Evolutionary conservation across 768 basidiomycete genomes (phyloP).

Genomic region (Psilocybe sp.): DNA sequence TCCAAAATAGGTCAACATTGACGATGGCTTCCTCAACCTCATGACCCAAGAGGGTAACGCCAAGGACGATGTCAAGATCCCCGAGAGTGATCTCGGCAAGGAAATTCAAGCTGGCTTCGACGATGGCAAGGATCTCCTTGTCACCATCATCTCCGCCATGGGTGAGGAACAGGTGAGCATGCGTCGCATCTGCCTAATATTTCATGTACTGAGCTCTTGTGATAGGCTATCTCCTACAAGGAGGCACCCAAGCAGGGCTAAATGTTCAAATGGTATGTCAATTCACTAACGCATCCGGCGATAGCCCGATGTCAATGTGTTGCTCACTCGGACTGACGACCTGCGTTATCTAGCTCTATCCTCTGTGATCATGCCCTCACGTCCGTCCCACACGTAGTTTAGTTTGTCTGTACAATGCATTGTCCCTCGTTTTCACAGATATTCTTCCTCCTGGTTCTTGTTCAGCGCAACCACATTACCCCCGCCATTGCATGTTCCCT

Average conservation of each 20-base stretch:
- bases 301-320: slow-evolving; percentile 35
- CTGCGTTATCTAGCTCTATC: neutral
- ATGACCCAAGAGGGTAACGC: slow-evolving; percentile 75
- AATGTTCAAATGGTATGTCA: slow-evolving; percentile 20
- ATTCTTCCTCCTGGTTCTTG: slow-evolving; percentile 5
- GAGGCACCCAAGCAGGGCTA: slow-evolving; percentile 73
- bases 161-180: slow-evolving; percentile 74
- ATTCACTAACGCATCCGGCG: slow-evolving; percentile 17
- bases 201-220: slow-evolving; percentile 5
- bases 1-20: slow-evolving; percentile 72
- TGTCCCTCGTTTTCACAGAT: slow-evolving; percentile 9
- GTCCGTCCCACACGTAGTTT: slow-evolving; percentile 6
- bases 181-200: neutral
- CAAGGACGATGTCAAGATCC: slow-evolving; percentile 95
- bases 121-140: slow-evolving; percentile 80
- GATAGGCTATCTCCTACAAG: slow-evolving; percentile 79
- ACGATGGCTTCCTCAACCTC: slow-evolving; percentile 94
- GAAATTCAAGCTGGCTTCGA: slow-evolving; percentile 74
- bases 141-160: slow-evolving; percentile 90
- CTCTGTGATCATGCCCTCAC: slow-evolving; percentile 5
- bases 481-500: slow-evolving; percentile 9
- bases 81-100: slow-evolving; percentile 78
- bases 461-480: neutral
- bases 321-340: slow-evolving; percentile 62
- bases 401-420: slow-evolving; percentile 4